phyloP scores from a whole-genome alignment of 2,329 filamentous ascomycete genomes.

The Trichophaea hybrida region DNA sequence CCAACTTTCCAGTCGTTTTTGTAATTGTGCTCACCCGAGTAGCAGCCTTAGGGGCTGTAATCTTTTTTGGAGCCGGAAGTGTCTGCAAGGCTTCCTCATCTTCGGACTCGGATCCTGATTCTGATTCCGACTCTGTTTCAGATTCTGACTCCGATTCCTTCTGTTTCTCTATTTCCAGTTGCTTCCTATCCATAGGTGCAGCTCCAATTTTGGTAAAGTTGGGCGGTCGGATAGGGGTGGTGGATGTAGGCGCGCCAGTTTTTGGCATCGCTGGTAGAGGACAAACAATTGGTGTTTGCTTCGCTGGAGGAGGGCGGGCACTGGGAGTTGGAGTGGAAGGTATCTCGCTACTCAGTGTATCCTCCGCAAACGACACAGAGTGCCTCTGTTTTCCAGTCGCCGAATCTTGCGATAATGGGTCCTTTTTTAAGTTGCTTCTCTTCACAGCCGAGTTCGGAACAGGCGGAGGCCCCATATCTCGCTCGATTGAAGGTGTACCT shows the following conservation, averaged over 20 bases:
- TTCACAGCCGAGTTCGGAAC: slow-evolving; percentile 15
- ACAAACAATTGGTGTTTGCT: slow-evolving; percentile 14
- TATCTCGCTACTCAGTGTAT: not conserved
- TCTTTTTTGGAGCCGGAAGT: not conserved
- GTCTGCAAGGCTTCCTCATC: slow-evolving; percentile 1
- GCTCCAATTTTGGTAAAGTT: slow-evolving; percentile 1
- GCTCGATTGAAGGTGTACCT: slow-evolving; percentile 7
- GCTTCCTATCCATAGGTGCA: not conserved
- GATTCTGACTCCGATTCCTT: not conserved
- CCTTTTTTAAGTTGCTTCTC: slow-evolving; percentile 4
- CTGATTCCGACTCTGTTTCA: slow-evolving; percentile 4
- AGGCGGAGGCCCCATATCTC: slow-evolving; percentile 4
- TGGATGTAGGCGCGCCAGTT: not conserved
- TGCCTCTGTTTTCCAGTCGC: slow-evolving; percentile 8
- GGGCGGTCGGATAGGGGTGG: not conserved
- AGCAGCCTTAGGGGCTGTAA: not conserved
- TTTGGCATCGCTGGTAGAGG: slow-evolving; percentile 1
- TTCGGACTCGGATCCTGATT: slow-evolving; percentile 10
- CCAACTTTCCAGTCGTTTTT: not conserved
- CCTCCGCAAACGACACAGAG: slow-evolving; percentile 18
- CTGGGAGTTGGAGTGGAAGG: slow-evolving; percentile 7
- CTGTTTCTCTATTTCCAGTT: not conserved
- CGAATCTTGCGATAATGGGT: not conserved
- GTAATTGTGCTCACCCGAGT: not conserved
- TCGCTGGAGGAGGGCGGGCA: not conserved